phyloP scores from a whole-genome alignment of 2,329 filamentous ascomycete species.

The Claviceps paspali region DNA sequence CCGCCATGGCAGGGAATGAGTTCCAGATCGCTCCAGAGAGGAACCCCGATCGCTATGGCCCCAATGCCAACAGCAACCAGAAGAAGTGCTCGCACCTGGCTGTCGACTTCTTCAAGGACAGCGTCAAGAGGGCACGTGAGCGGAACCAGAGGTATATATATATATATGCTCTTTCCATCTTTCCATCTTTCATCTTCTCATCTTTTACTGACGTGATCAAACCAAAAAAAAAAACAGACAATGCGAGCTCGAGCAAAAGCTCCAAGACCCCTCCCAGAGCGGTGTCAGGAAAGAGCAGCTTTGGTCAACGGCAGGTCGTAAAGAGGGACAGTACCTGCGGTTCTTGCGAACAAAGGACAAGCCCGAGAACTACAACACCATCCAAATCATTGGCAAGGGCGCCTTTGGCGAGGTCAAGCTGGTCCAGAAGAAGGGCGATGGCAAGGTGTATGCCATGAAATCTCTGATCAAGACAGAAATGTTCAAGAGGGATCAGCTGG shows the following conservation, averaged over 20 bases:
- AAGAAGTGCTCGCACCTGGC: slow-evolving; percentile 57
- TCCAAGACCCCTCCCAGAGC: slow-evolving; percentile 61
- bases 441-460: slow-evolving; percentile 96
- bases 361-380: slow-evolving; percentile 84
- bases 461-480: slow-evolving; percentile 97
- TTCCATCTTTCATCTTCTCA: background rate
- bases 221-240: slow-evolving; percentile 40
- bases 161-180: background rate
- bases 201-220: slow-evolving; percentile 1
- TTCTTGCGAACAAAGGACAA: slow-evolving; percentile 88
- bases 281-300: slow-evolving; percentile 69
- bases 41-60: slow-evolving; percentile 51
- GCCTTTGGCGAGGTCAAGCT: slow-evolving; percentile 97
- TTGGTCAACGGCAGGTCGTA: slow-evolving; percentile 68
- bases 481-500: slow-evolving; percentile 98
- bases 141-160: slow-evolving; percentile 70
- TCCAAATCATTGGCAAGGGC: slow-evolving; percentile 98
- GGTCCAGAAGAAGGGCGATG: slow-evolving; percentile 89
- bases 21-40: slow-evolving; percentile 70
- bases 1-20: slow-evolving; percentile 47
- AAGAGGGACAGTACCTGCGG: slow-evolving; percentile 83
- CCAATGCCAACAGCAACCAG: slow-evolving; percentile 51
- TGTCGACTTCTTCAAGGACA: slow-evolving; percentile 95
- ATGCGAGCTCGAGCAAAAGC: slow-evolving; percentile 76
- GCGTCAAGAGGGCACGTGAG: slow-evolving; percentile 87